A percentile compares a stretch with the other conserved stretches of the same genome.
These are phyloP conservation scores for Blepharisma stoltei DNA, from an alignment of 73 alveolate species.

Conservation along the genomic window DNA sequence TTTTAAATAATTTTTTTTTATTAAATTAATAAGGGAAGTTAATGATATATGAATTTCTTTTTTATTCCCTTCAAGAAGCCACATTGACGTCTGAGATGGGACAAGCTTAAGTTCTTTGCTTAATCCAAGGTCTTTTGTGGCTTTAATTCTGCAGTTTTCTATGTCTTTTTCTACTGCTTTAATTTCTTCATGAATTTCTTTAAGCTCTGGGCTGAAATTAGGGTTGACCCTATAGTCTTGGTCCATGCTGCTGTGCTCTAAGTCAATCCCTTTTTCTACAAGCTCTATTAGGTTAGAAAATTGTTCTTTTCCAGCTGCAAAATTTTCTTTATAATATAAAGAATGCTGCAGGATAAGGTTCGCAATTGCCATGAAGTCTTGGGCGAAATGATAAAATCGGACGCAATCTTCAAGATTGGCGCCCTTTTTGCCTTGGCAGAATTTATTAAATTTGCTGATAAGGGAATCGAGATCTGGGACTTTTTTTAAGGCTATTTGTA, in stretches of 20 bases:
- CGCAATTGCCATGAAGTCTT: neutral
- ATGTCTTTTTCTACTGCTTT: constrained; percentile 51
- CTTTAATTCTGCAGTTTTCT: constrained; percentile 53
- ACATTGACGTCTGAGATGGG: constrained; percentile 60
- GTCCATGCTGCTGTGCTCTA: constrained; percentile 49
- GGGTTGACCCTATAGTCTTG: constrained; percentile 78
- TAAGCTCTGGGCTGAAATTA: constrained; percentile 57
- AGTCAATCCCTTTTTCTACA: constrained; percentile 77
- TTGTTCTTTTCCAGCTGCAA: constrained; percentile 47
- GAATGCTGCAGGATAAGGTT: constrained; percentile 27
- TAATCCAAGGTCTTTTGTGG: constrained; percentile 60
- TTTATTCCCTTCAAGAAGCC: constrained; percentile 75
- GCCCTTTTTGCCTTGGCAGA: constrained; percentile 57
- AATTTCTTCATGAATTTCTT: constrained; percentile 58
- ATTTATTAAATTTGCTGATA: constrained; percentile 73
- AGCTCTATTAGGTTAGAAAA: constrained; percentile 59
- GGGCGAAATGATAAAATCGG: constrained; percentile 55
- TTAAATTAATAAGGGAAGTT: too few species aligned
- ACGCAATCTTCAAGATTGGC: constrained; percentile 79
- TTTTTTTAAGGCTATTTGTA: constrained; percentile 48
- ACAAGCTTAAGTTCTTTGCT: constrained; percentile 43
- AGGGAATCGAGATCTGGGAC: constrained; percentile 78
- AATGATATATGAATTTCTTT: constrained; percentile 73
- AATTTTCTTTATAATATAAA: constrained; percentile 40
- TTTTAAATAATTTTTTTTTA: too few species aligned